These are phyloP conservation scores for Trametes pubescens DNA, from an alignment of 1,284 basidiomycete genomes.

Conservation along the genomic window DNA sequence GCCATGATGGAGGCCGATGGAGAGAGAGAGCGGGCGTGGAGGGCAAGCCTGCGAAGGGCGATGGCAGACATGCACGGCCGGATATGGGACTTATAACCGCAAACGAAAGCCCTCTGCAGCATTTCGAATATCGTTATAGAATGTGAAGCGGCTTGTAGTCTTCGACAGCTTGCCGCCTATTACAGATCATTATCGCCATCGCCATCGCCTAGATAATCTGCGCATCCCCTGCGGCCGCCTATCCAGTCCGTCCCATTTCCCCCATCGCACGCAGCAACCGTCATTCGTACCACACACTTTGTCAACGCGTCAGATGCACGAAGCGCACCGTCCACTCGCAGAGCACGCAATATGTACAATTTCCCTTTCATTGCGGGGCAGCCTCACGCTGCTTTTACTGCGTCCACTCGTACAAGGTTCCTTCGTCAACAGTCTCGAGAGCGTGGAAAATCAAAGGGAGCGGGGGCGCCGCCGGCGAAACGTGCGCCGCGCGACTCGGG, in stretches of 20 bases:
- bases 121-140: constrained; percentile 19
- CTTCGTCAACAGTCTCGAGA: constrained; percentile 20
- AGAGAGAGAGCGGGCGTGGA: constrained; percentile 65
- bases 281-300: neutral
- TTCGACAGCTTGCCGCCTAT: neutral
- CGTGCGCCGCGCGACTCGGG: constrained; percentile 10
- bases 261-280: neutral
- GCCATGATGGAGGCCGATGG: constrained; percentile 55
- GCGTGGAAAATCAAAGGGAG: constrained; percentile 4
- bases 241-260: constrained; percentile 18
- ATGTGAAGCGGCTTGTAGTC: neutral
- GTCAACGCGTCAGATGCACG: neutral
- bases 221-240: constrained; percentile 15
- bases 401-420: constrained; percentile 32
- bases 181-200: constrained; percentile 28
- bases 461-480: neutral
- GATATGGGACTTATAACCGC: constrained; percentile 28
- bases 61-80: constrained; percentile 38
- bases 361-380: constrained; percentile 22
- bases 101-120: constrained; percentile 6
- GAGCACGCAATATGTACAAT: constrained; percentile 21
- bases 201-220: constrained; percentile 33
- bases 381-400: constrained; percentile 24
- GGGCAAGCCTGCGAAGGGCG: constrained; percentile 59
- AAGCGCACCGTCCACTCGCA: neutral